Evolutionary conservation across 2,329 filamentous ascomycete species (phyloP), one percentile per base, ranked within the genome.

Genomic region (Penicillium sp.): DNA sequence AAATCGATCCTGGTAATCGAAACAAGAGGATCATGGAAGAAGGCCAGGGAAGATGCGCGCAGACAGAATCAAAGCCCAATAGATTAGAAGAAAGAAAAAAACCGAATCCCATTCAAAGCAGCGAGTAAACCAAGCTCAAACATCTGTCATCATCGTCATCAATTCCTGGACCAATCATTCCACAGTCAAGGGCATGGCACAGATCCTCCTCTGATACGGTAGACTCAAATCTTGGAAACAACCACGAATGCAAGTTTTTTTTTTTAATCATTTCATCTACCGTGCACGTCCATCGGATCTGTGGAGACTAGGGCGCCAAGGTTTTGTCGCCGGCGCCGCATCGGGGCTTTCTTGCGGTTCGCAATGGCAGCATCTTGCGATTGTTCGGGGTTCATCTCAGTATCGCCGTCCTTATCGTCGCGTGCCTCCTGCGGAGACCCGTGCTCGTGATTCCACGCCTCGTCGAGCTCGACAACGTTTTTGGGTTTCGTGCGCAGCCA

Each of bases 401-500:
- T 72, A 54, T 78, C 72, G n/a, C 71, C 75, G 43, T 75, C 73
- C 25, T 65, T 63, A 54, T 73, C 72, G 60, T 67, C 62, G 31
- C 29, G 50, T 27, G 12, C 31, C 37, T 75, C 65, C 27, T 45
- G 47, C 31, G 54, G 48, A 42, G 43, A 8, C 19, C 41, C 50
- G 43, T 71, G 67, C 54, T 78, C 73, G 59, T 73, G 75, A 46
- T 73, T 69, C 48, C 70, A 64, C 59, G 73, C 73, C 77, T 99
- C 94, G 71, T 99, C 92, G 50, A 97, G 81, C 67, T 96, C 90
- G 43, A 82, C 87, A 55, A 96, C 82, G 69, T 96, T 86, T 15
- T 82, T 81, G 0, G 94, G 94, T 71, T 92, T 89, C 76, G 89
- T 87, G 65, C 94, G 86, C 67, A 99, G 80, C 94, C 94, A 99